Evolutionary conservation across 2,329 filamentous ascomycete species (phyloP).

Genomic region (Zymoseptoria passerinii): DNA sequence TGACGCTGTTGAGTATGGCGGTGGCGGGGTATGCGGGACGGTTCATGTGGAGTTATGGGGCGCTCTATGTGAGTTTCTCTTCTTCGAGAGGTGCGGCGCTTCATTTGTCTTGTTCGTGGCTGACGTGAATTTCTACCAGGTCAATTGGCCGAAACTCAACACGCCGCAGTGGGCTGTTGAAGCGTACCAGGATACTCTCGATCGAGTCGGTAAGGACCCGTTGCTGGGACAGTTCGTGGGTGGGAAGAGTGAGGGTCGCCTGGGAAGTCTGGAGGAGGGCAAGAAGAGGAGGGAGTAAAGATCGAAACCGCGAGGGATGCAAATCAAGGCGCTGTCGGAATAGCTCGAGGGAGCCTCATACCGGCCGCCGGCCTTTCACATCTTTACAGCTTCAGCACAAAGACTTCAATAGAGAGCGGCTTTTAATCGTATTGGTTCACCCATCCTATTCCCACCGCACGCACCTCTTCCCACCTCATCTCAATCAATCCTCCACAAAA

Average conservation of each 20-base stretch:
- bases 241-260: constrained; percentile 71
- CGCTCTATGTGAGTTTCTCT: constrained; percentile 85
- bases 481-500: constrained; percentile 23
- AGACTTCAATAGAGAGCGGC: background rate
- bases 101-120: background rate
- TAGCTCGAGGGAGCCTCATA: background rate
- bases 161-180: constrained; percentile 79
- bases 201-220: constrained; percentile 71
- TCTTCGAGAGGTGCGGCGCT: background rate
- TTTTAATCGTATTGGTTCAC: background rate
- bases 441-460: too few relatives aligned
- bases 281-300: constrained; percentile 90
- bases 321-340: too few relatives aligned
- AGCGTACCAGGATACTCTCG: constrained; percentile 78
- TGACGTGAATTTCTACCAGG: constrained; percentile 49
- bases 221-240: constrained; percentile 67
- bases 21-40: constrained; percentile 62
- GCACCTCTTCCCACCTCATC: background rate
- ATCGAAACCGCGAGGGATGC: too few relatives aligned
- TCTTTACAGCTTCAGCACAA: background rate
- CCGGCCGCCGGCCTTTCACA: too few relatives aligned
- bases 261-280: constrained; percentile 84
- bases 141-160: constrained; percentile 97
- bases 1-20: constrained; percentile 68
- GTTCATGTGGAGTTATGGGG: constrained; percentile 77